Evolutionary conservation across 257 asterid species (phyloP).

Genomic region (Handroanthus guayacan): DNA sequence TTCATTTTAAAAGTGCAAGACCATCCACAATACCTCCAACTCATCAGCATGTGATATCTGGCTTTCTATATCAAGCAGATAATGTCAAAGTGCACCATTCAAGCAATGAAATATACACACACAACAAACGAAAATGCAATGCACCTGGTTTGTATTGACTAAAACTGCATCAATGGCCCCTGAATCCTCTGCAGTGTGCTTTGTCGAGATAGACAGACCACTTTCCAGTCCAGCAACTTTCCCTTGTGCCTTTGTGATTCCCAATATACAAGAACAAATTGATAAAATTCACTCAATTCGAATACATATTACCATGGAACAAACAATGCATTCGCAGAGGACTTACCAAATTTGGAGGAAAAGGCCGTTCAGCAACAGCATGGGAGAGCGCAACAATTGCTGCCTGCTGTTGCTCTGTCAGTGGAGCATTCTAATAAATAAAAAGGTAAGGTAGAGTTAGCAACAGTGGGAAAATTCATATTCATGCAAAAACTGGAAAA

Average conservation of each 20-base stretch:
- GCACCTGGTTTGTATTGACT: constrained; percentile 90
- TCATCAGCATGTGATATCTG: constrained; percentile 4
- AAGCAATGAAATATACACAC: constrained; percentile 25
- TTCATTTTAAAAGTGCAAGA: not conserved
- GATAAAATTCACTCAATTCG: constrained; percentile 17
- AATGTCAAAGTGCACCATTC: constrained; percentile 31
- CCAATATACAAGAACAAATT: constrained; percentile 26
- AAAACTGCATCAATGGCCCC: constrained; percentile 74
- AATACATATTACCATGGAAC: constrained; percentile 15
- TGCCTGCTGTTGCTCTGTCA: constrained; percentile 94
- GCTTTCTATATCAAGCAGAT: constrained; percentile 8
- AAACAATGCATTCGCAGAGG: constrained; percentile 29
- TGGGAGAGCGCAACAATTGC: constrained; percentile 93
- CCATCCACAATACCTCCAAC: not conserved
- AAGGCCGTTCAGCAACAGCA: constrained; percentile 92
- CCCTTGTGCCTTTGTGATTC: constrained; percentile 67
- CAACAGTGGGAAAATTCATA: not conserved
- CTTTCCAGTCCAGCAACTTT: constrained; percentile 62
- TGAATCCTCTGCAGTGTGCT: constrained; percentile 70
- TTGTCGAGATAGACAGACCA: constrained; percentile 61
- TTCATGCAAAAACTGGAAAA: constrained; percentile 4
- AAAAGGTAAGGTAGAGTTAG: not conserved
- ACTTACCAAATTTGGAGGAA: constrained; percentile 81
- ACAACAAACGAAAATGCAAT: constrained; percentile 19
- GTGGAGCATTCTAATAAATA: constrained; percentile 74